Conservation (phyloP, 176 grass and related monocot species). For the Oryza longistaminata region DNA sequence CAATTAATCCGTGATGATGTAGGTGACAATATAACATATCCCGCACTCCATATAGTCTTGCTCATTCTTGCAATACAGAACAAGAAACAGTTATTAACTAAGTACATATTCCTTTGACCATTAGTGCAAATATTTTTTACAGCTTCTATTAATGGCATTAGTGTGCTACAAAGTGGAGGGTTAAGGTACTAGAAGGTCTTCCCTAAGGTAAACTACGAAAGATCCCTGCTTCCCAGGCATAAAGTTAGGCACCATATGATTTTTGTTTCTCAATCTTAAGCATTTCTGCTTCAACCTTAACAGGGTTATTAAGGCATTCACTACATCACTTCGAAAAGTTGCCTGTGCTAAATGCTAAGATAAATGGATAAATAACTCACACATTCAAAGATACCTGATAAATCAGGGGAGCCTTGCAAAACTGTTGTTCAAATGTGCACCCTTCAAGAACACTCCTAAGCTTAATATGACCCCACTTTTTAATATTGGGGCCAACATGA, state of each 20-base stretch:
- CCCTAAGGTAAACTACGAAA: conserved; percentile 3
- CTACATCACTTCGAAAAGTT: neutral
- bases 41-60: neutral
- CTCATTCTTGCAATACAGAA: neutral
- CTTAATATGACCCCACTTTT: conserved; percentile 96
- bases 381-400: conserved; percentile 68
- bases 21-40: neutral
- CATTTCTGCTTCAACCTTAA: neutral
- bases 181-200: neutral
- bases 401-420: conserved; percentile 84
- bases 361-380: conserved; percentile 22
- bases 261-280: conserved; percentile 7
- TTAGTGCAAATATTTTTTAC: neutral
- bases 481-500: conserved; percentile 74
- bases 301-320: conserved; percentile 8
- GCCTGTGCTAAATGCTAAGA: conserved; percentile 15
- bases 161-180: neutral
- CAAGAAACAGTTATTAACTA: neutral
- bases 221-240: neutral
- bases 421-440: conserved; percentile 72
- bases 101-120: conserved; percentile 13
- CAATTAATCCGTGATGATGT: neutral
- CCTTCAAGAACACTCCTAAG: conserved; percentile 76
- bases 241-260: conserved; percentile 14
- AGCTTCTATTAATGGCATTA: conserved; percentile 11